Conservation (phyloP, 176 grass and related monocot genomes). For the Thinopyrum elongatum region DNA sequence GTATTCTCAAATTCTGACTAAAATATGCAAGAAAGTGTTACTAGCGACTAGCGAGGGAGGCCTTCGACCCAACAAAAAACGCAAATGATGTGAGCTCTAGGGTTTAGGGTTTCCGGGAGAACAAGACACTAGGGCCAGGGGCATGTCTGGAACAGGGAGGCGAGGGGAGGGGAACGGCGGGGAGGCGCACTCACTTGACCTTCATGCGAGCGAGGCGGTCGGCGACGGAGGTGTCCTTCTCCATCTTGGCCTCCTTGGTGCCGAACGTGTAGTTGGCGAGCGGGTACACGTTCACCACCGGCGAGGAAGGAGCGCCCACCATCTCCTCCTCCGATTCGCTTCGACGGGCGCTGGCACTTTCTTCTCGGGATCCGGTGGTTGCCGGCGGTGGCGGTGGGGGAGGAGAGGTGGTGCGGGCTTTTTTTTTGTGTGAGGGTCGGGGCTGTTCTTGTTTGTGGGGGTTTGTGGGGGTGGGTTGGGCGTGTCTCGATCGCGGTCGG, state of each 20-base stretch:
- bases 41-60: neutral
- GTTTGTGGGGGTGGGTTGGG: too few species aligned
- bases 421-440: too few species aligned
- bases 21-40: neutral
- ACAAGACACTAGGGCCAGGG: neutral
- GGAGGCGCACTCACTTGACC: constrained; percentile 64
- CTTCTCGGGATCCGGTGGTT: constrained; percentile 17
- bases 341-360: neutral
- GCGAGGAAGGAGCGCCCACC: constrained; percentile 43
- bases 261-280: constrained; percentile 99
- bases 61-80: neutral
- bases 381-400: constrained; percentile 33
- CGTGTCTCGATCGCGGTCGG: too few species aligned
- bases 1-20: neutral
- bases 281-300: constrained; percentile 86
- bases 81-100: constrained; percentile 20
- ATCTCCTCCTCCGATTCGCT: constrained; percentile 3
- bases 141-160: neutral
- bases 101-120: constrained; percentile 26
- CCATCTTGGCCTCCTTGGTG: constrained; percentile 99
- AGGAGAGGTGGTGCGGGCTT: neutral
- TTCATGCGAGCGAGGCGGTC: constrained; percentile 98
- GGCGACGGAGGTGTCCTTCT: constrained; percentile 99
- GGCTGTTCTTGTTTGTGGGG: too few species aligned
- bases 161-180: neutral